Evolutionary conservation across 306 rosid genomes (phyloP).

Genomic region (Hippophae tibetana): DNA sequence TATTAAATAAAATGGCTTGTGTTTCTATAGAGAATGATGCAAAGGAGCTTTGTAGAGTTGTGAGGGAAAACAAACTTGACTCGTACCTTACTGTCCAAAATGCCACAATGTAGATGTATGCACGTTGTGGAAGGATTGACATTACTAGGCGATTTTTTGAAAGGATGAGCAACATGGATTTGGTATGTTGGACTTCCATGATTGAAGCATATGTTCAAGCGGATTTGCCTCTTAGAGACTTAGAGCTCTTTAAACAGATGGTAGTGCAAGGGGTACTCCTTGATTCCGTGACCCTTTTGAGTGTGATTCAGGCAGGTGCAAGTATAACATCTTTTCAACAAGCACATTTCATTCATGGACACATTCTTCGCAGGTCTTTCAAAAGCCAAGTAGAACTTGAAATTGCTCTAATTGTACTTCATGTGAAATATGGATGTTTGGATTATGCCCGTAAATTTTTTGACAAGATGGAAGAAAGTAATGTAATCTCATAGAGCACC

Average conservation of each 20-base stretch:
- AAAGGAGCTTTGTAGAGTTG: constrained; percentile 11
- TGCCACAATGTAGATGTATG: constrained; percentile 38
- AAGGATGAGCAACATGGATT: constrained; percentile 28
- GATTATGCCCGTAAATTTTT: constrained; percentile 26
- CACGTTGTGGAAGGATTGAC: constrained; percentile 29
- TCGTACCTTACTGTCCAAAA: constrained; percentile 23
- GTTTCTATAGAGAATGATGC: constrained; percentile 25
- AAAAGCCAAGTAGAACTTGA: constrained; percentile 18
- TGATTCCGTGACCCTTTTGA: constrained; percentile 31
- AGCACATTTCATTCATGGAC: constrained; percentile 28
- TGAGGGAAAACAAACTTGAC: constrained; percentile 11
- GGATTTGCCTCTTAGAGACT: constrained; percentile 20
- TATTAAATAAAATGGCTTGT: constrained; percentile 35
- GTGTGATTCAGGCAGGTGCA: constrained; percentile 28
- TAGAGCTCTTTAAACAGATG: constrained; percentile 25
- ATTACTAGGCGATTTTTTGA: constrained; percentile 23
- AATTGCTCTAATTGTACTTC: constrained; percentile 30
- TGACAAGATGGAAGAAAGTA: constrained; percentile 25
- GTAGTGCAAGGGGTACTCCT: constrained; percentile 7
- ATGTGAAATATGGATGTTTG: constrained; percentile 36
- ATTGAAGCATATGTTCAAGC: constrained; percentile 30
- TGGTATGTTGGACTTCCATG: constrained; percentile 43
- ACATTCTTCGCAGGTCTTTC: constrained; percentile 11
- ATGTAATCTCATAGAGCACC: constrained; percentile 36
- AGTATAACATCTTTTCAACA: constrained; percentile 28